These are phyloP conservation scores for Cardamine resedifolia DNA, from an alignment of 345 rosid species.

Conservation along the genomic window DNA sequence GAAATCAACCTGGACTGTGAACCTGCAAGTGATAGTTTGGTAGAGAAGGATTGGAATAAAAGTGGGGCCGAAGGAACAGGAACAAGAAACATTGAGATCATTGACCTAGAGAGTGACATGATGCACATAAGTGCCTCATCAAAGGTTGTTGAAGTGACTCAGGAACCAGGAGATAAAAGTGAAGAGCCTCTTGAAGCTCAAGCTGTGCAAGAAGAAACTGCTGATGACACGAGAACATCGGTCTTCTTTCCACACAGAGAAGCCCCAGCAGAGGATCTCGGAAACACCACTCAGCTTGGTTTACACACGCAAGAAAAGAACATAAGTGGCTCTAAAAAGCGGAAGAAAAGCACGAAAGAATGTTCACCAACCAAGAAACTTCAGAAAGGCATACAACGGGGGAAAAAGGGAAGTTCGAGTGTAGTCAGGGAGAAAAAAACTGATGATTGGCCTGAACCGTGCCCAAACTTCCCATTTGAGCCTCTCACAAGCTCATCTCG, in stretches of 20 bases:
- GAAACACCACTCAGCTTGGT: conserved; percentile 18
- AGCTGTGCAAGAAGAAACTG: conserved; percentile 26
- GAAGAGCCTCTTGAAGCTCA: conserved; percentile 18
- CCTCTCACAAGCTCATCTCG: conserved; percentile 43
- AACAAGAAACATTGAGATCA: conserved; percentile 30
- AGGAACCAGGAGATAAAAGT: conserved; percentile 9
- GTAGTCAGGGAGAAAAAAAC: background rate
- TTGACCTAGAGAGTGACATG: conserved; percentile 33
- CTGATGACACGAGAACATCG: conserved; percentile 25
- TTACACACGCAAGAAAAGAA: conserved; percentile 12
- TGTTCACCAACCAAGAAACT: background rate
- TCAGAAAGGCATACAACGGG: background rate
- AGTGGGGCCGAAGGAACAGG: conserved; percentile 9
- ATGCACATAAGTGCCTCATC: background rate
- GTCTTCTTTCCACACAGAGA: conserved; percentile 27
- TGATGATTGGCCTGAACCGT: conserved; percentile 46
- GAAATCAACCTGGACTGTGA: conserved; percentile 24
- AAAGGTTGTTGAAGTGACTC: conserved; percentile 28
- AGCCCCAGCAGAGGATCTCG: conserved; percentile 25
- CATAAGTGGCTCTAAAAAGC: conserved; percentile 13
- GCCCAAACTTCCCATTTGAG: conserved; percentile 52
- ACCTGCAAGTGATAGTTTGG: conserved; percentile 33
- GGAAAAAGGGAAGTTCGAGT: conserved; percentile 18
- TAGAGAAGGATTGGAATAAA: conserved; percentile 26
- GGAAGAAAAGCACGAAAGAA: background rate